Conservation (phyloP, 2,329 filamentous ascomycete genomes). For the Fusarium sp. region DNA sequence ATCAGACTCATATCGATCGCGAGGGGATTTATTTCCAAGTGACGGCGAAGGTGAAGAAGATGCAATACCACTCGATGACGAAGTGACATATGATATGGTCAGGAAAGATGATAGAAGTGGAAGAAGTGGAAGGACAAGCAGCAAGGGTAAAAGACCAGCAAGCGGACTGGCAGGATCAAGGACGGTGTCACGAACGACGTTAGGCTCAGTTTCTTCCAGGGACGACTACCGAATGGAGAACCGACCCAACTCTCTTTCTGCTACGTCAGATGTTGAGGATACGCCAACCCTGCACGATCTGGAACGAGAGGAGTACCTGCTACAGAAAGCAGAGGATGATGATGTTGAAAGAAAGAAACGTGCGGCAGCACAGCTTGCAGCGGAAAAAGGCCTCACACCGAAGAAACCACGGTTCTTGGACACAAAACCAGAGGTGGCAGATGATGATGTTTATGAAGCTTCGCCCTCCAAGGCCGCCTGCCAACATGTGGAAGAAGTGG, state of each 20-base stretch:
- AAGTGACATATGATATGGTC: conserved; percentile 87
- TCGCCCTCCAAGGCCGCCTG: conserved; percentile 22
- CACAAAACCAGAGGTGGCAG: conserved; percentile 49
- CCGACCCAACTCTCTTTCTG: conserved; percentile 49
- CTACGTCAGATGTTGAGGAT: conserved; percentile 55
- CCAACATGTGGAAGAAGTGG: conserved; percentile 27
- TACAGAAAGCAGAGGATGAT: conserved; percentile 66
- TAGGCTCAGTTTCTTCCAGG: conserved; percentile 59
- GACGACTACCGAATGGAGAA: conserved; percentile 50
- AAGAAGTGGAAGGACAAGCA: conserved; percentile 69
- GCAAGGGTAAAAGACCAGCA: conserved; percentile 69
- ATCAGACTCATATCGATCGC: conserved; percentile 85
- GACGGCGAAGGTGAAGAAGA: conserved; percentile 90
- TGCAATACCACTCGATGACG: conserved; percentile 91
- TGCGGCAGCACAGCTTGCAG: conserved; percentile 66
- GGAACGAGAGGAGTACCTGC: conserved; percentile 65
- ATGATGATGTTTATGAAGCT: conserved; percentile 51
- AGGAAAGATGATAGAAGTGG: conserved; percentile 78
- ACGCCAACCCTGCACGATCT: conserved; percentile 66
- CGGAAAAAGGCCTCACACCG: conserved; percentile 61
- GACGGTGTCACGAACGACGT: conserved; percentile 70
- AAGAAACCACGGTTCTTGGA: conserved; percentile 30
- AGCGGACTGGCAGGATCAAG: conserved; percentile 58
- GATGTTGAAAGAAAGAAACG: conserved; percentile 66
- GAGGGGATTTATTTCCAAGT: conserved; percentile 91